A percentile compares a stretch with the other conserved stretches of the same genome.
phyloP scores from a whole-genome alignment of 2,329 filamentous ascomycete species.

The Pseudogymnoascus sp. region DNA sequence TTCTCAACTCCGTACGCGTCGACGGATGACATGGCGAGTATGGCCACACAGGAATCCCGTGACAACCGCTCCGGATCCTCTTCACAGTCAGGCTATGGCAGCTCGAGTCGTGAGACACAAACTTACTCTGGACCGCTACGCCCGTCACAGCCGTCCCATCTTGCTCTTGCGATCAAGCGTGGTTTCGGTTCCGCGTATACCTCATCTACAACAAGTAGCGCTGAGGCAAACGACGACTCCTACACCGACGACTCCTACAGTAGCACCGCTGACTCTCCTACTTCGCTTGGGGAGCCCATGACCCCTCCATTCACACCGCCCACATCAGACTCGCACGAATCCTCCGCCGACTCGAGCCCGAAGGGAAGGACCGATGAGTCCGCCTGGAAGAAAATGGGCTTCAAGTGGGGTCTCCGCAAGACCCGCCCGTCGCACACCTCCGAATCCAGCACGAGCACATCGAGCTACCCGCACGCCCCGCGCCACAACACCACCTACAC shows the following conservation, averaged over 20 bases:
- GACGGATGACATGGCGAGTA: constrained; percentile 25
- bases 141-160: not conserved
- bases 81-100: not conserved
- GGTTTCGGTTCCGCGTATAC: not conserved
- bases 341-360: not conserved
- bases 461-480: not conserved
- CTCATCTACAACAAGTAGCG: not conserved
- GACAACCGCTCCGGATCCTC: not conserved
- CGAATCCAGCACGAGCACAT: not conserved
- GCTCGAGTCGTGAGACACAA: not conserved
- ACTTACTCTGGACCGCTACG: not conserved
- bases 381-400: constrained; percentile 3
- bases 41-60: not conserved
- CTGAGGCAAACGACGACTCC: not conserved
- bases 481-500: not conserved
- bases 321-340: not conserved
- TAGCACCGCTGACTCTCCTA: not conserved
- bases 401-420: not conserved
- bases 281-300: constrained; percentile 8
- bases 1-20: constrained; percentile 26
- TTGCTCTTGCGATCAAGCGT: not conserved
- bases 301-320: not conserved
- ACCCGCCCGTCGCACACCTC: not conserved
- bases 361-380: not conserved
- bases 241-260: not conserved